Percentiles rank a stretch among this genome's conserved stretches.
These are phyloP conservation scores for Chlamydomonas asymmetrica DNA, from an alignment of 139 green algal species.

Conservation along the genomic window DNA sequence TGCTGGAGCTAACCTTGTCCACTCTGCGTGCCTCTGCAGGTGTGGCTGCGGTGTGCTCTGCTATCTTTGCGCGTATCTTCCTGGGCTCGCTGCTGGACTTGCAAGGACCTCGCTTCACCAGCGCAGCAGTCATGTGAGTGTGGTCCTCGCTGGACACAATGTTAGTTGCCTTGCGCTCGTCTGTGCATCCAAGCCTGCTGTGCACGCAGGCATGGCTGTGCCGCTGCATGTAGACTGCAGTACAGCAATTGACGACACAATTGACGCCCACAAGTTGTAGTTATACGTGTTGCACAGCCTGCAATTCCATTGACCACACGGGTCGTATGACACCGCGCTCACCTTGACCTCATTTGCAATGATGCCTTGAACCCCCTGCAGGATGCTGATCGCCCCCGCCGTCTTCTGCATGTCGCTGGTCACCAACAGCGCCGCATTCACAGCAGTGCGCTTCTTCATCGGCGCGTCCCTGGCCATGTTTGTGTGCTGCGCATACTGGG, in stretches of 20 bases:
- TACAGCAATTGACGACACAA: too few species aligned
- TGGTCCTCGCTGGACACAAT: constrained; percentile 14
- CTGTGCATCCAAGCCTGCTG: background rate
- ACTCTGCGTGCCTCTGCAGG: constrained; percentile 22
- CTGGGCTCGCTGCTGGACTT: constrained; percentile 65
- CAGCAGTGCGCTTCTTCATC: constrained; percentile 72
- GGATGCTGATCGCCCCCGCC: constrained; percentile 63
- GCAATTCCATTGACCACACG: background rate
- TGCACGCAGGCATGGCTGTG: too few species aligned
- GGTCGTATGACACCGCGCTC: too few species aligned
- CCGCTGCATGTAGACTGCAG: too few species aligned
- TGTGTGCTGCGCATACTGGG: constrained; percentile 92
- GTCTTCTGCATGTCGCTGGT: constrained; percentile 77
- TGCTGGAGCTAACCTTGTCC: too few species aligned
- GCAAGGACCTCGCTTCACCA: too few species aligned
- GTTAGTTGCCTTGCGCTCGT: background rate
- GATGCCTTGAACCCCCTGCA: background rate
- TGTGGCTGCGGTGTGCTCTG: constrained; percentile 72
- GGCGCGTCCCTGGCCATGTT: constrained; percentile 78
- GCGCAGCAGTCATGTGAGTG: too few species aligned
- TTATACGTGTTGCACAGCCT: background rate
- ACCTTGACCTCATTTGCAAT: background rate
- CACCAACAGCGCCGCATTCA: constrained; percentile 69
- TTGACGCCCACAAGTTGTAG: background rate
- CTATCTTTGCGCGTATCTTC: constrained; percentile 61